Evolutionary conservation across 768 basidiomycete species (phyloP).

Genomic region (Leccinum disarticulatum): DNA sequence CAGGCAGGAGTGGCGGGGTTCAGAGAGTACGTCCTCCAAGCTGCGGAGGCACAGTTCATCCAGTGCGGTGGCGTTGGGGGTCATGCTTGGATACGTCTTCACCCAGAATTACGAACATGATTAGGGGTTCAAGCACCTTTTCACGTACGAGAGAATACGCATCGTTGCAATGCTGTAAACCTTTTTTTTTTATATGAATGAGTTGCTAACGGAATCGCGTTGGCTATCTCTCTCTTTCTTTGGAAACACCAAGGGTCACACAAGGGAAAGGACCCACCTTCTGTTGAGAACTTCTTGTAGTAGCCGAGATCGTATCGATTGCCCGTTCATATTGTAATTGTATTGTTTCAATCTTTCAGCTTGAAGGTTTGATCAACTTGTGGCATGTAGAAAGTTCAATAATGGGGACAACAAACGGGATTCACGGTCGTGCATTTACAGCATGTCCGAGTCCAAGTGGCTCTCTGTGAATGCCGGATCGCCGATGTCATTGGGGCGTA

Average conservation of each 20-base stretch:
- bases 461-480: not conserved
- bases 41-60: conserved; percentile 39
- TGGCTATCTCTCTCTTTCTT: not conserved
- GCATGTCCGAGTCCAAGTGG: not conserved
- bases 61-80: conserved; percentile 40
- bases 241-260: not conserved
- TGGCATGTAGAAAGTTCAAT: not conserved
- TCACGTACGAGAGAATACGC: conserved; percentile 8
- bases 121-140: conserved; percentile 1
- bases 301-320: not conserved
- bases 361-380: not conserved
- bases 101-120: conserved; percentile 22
- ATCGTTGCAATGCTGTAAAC: conserved; percentile 11
- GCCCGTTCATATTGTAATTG: not conserved
- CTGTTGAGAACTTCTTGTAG: not conserved
- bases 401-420: not conserved
- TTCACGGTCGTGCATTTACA: not conserved
- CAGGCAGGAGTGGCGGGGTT: conserved; percentile 42
- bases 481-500: not conserved
- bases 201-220: conserved; percentile 3
- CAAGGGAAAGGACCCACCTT: not conserved
- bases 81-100: conserved; percentile 37
- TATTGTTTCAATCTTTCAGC: not conserved
- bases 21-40: conserved; percentile 40
- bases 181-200: conserved; percentile 15